A percentile compares a stretch with the other conserved stretches of the same genome.
phyloP scores from a whole-genome alignment of 23 red algal species.

The Gracilaria gracilis region DNA sequence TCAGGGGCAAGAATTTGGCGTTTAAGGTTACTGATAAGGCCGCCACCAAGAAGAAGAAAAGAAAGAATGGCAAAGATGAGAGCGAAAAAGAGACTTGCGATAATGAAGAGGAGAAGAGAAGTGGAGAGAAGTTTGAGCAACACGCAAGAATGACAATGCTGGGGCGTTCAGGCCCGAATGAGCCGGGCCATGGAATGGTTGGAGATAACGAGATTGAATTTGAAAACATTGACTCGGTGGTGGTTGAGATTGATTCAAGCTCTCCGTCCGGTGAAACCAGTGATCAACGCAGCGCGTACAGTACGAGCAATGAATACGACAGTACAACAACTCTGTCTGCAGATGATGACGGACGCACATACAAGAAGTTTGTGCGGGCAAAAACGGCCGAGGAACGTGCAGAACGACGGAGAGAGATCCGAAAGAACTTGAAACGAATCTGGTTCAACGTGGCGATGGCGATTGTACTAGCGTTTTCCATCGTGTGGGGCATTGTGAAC shows the following conservation, averaged over 20 bases:
- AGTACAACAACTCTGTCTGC: background rate
- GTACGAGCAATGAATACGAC: constrained; percentile 16
- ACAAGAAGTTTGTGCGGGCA: constrained; percentile 41
- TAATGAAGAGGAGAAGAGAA: background rate
- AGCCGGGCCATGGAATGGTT: constrained; percentile 37
- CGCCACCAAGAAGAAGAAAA: constrained; percentile 16
- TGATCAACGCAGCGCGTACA: constrained; percentile 4
- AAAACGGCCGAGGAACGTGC: constrained; percentile 32
- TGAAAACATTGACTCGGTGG: constrained; percentile 11
- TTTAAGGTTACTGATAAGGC: constrained; percentile 67
- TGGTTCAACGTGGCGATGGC: constrained; percentile 77
- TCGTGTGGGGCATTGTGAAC: constrained; percentile 58
- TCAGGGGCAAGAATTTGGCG: constrained; percentile 54
- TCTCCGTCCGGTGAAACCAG: background rate
- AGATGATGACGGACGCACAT: constrained; percentile 53
- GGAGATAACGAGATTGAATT: background rate
- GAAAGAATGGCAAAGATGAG: constrained; percentile 37
- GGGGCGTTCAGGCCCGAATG: constrained; percentile 26
- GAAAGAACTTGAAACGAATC: constrained; percentile 68
- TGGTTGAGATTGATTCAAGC: constrained; percentile 6
- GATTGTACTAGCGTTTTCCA: constrained; percentile 35
- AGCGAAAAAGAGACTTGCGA: background rate
- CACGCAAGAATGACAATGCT: constrained; percentile 56
- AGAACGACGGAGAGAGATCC: constrained; percentile 44
- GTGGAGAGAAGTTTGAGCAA: constrained; percentile 42